Evolutionary conservation across 139 green algal genomes (phyloP).

Genomic region (Chara braunii): DNA sequence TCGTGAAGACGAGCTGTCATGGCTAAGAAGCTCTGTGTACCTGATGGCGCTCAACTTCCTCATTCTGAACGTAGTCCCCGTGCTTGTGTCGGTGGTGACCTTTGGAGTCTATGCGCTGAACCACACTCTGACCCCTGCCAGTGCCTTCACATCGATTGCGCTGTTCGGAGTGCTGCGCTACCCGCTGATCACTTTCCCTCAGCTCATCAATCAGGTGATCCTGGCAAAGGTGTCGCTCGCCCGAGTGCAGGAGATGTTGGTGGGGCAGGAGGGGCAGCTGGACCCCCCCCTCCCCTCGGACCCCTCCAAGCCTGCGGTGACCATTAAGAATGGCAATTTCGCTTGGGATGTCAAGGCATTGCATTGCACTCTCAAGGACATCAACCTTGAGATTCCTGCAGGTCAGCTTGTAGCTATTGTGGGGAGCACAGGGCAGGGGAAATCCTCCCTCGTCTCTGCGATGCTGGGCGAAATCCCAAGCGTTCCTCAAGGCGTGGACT

Average conservation of each 20-base stretch:
- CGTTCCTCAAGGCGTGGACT: not conserved
- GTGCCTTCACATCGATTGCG: constrained; percentile 77
- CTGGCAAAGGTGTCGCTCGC: constrained; percentile 14
- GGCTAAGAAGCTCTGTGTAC: constrained; percentile 19
- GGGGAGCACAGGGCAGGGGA: constrained; percentile 48
- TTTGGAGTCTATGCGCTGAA: constrained; percentile 68
- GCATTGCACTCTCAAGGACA: constrained; percentile 37
- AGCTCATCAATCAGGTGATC: constrained; percentile 45
- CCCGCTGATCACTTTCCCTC: constrained; percentile 82
- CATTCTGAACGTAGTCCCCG: constrained; percentile 8
- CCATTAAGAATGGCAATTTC: constrained; percentile 21
- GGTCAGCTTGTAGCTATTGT: constrained; percentile 68
- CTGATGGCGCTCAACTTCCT: constrained; percentile 18
- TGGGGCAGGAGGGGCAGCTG: constrained; percentile 16
- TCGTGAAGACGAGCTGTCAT: constrained; percentile 28
- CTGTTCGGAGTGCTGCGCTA: constrained; percentile 89
- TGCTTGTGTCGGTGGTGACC: constrained; percentile 58
- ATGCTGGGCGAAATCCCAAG: constrained; percentile 39
- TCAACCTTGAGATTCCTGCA: constrained; percentile 53
- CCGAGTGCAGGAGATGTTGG: constrained; percentile 36
- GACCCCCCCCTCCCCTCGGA: constrained; percentile 3
- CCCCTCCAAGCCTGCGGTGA: constrained; percentile 12
- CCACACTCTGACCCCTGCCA: constrained; percentile 52
- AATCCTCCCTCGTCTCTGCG: constrained; percentile 30
- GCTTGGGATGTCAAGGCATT: constrained; percentile 19